These are phyloP conservation scores for Meyerozyma sp. DNA, from an alignment of 1,139 yeast species.

Conservation along the genomic window DNA sequence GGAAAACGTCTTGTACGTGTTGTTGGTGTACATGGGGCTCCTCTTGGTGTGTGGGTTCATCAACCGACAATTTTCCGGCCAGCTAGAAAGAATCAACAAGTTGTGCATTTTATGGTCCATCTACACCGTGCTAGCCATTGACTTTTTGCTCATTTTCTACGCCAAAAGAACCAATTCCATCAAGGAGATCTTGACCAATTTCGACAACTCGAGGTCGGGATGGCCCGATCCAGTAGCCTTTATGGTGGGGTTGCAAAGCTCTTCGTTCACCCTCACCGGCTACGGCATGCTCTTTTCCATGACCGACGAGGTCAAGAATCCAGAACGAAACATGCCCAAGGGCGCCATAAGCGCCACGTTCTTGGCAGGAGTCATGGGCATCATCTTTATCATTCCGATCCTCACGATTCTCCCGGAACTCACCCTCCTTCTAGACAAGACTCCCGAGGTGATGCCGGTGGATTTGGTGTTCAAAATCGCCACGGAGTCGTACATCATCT, in stretches of 20 bases:
- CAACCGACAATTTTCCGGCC: conserved; percentile 53
- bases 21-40: conserved; percentile 49
- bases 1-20: conserved; percentile 50
- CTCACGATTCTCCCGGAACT: conserved; percentile 68
- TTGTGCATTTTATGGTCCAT: conserved; percentile 70
- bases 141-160: conserved; percentile 53
- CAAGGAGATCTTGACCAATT: conserved; percentile 56
- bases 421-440: conserved; percentile 47
- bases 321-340: conserved; percentile 72
- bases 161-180: conserved; percentile 58
- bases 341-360: conserved; percentile 67
- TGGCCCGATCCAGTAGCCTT: conserved; percentile 68
- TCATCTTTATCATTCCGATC: conserved; percentile 67
- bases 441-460: conserved; percentile 62
- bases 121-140: conserved; percentile 66
- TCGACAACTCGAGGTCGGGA: conserved; percentile 68
- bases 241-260: conserved; percentile 69
- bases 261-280: conserved; percentile 76
- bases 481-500: conserved; percentile 61
- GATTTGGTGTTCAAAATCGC: conserved; percentile 65
- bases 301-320: conserved; percentile 75
- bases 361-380: conserved; percentile 61
- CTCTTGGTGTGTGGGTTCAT: conserved; percentile 58
- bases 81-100: conserved; percentile 59
- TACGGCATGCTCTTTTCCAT: conserved; percentile 78